phyloP scores from a whole-genome alignment of 73 alveolate species.

The Paramecium biaurelia region DNA sequence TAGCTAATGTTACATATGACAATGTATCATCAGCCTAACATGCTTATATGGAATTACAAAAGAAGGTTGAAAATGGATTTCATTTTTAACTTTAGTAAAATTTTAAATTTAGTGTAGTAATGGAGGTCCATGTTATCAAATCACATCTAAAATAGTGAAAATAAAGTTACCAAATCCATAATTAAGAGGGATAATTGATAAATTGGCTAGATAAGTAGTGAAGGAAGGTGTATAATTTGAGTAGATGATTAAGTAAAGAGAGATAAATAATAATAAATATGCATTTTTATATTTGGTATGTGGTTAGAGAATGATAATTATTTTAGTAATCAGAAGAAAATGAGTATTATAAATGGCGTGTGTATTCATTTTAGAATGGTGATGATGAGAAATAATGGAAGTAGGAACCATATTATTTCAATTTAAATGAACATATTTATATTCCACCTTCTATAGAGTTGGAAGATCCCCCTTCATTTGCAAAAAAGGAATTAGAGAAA shows the following conservation, averaged over 20 bases:
- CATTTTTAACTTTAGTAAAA: not conserved
- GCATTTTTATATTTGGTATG: not conserved
- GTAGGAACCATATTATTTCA: conserved; percentile 49
- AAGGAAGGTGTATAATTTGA: not conserved
- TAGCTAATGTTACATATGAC: not conserved
- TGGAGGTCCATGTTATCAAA: not conserved
- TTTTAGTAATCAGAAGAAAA: conserved; percentile 29
- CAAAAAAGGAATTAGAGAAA: not conserved
- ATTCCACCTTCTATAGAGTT: conserved; percentile 38
- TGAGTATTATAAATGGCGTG: conserved; percentile 62
- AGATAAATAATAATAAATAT: not conserved
- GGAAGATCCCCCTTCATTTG: conserved; percentile 49
- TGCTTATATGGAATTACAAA: conserved; percentile 1
- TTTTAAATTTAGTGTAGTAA: not conserved
- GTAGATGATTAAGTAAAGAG: not conserved
- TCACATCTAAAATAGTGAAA: not conserved
- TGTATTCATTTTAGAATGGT: conserved; percentile 44
- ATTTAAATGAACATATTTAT: conserved; percentile 14
- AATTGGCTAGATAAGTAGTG: not conserved
- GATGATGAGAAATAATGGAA: conserved; percentile 63
- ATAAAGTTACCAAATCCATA: not conserved
- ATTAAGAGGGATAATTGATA: conserved; percentile 25
- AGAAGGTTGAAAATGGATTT: conserved; percentile 40
- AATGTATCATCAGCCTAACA: not conserved
- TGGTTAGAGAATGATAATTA: not conserved